Evolutionary conservation across 2,329 filamentous ascomycete species (phyloP).

Genomic region (Nemania diffusa): DNA sequence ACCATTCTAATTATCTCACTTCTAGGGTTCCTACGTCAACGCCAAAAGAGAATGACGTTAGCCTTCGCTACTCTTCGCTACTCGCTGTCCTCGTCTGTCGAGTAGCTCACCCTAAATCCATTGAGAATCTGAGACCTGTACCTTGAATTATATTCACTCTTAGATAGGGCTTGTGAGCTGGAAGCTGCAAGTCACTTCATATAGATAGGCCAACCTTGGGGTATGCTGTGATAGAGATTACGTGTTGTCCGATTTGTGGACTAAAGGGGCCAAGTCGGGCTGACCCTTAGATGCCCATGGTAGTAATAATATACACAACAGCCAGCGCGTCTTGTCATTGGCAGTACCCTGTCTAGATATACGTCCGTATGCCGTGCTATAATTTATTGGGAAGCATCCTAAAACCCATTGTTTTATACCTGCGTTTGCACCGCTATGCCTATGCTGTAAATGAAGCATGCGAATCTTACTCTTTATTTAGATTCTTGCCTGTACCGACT

Average conservation of each 20-base stretch:
- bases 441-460: neutral
- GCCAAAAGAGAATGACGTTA: neutral
- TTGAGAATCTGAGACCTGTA: neutral
- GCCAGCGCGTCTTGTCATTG: constrained; percentile 16
- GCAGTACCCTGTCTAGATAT: constrained; percentile 6
- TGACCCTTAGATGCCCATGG: neutral
- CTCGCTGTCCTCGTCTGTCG: neutral
- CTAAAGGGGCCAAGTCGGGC: neutral
- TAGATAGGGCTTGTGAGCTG: neutral
- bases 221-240: constrained; percentile 26
- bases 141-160: neutral
- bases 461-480: neutral
- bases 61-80: neutral
- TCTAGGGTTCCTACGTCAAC: too few species aligned
- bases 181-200: neutral
- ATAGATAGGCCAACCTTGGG: neutral
- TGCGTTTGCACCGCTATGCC: neutral
- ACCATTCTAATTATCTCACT: too few species aligned
- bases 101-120: neutral
- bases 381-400: neutral
- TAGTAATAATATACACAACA: constrained; percentile 32
- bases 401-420: neutral
- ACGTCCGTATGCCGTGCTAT: neutral
- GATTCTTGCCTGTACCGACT: neutral
- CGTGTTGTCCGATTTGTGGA: constrained; percentile 4